Evolutionary conservation across 257 asterid species (phyloP).

Genomic region (Petunia axillaris): DNA sequence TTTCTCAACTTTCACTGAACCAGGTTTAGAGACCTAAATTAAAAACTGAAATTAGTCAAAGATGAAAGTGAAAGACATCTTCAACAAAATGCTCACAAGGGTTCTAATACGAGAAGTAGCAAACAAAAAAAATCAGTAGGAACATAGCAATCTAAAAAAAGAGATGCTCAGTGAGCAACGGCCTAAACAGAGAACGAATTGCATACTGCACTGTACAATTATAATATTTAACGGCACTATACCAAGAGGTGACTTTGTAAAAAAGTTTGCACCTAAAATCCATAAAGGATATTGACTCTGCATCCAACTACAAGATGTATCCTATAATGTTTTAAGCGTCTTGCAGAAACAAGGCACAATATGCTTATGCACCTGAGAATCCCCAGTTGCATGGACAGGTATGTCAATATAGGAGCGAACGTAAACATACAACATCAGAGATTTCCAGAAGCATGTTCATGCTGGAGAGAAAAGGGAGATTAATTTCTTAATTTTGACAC

Average conservation of each 20-base stretch:
- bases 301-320: conserved; percentile 5
- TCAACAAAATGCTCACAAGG: conserved; percentile 15
- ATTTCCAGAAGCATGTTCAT: neutral
- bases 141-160: neutral
- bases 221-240: neutral
- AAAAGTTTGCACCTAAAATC: neutral
- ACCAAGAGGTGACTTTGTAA: neutral
- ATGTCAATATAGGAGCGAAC: neutral
- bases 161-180: neutral
- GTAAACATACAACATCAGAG: neutral
- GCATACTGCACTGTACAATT: neutral
- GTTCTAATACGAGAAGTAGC: neutral
- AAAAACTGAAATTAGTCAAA: conserved; percentile 10
- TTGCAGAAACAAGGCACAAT: neutral
- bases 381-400: neutral
- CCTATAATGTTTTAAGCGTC: neutral
- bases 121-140: conserved; percentile 14
- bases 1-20: conserved; percentile 92
- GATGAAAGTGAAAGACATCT: neutral
- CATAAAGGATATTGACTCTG: neutral
- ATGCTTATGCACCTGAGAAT: neutral
- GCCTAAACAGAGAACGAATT: conserved; percentile 6
- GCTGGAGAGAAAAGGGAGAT: neutral
- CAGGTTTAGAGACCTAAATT: conserved; percentile 86
- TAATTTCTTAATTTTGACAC: neutral